Evolutionary conservation across 306 rosid species (phyloP), one percentile per base, ranked within the genome.

Genomic region (Cicer chorassanicum): DNA sequence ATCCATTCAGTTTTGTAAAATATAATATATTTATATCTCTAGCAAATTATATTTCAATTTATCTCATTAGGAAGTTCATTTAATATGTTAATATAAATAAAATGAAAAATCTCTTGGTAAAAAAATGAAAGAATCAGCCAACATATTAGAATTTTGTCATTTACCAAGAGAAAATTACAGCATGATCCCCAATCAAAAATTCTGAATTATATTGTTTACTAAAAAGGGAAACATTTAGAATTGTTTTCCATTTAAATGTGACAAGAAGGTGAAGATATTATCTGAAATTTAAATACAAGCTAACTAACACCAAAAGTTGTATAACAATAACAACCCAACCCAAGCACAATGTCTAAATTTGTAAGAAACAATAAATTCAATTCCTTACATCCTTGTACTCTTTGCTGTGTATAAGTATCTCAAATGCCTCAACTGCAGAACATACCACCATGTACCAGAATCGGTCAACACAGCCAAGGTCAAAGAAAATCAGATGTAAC

Each of bases 301-400:
- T n/a, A 72, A 53, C 60, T 70, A 6, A 50, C 81, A 53, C 61
- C 82, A 61, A 66, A 75, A 65, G 68, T 10, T 70, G 71, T 70
- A 51, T 16, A 56, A 49, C 56, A 81, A 44, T 44, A 50, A 51
- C 24, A 51, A 40, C 68, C 63, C 50, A 73, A 69, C 65, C 24
- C n/a, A 10, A 66, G 59, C 29, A 9, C 13, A 66, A 63, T 50
- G 46, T 55, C 29, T 7, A 16, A 54, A 57, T 68, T 59, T 41
- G 34, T 9, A 29, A 38, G 70, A 68, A 78, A 29, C 65, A 82
- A 65, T 16, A 65, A 36, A 36, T 19, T 44, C 68, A 56, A 70
- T 69, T 77, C 43, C 97, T 89, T 86, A 93, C 97, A 42, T 89
- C 84, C 86, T 86, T 88, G 86, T 93, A 93, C 57, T 93, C 91